Base-by-base conservation (phyloP, 129 eudicot species). In the Chrysanthemum seticuspe region DNA sequence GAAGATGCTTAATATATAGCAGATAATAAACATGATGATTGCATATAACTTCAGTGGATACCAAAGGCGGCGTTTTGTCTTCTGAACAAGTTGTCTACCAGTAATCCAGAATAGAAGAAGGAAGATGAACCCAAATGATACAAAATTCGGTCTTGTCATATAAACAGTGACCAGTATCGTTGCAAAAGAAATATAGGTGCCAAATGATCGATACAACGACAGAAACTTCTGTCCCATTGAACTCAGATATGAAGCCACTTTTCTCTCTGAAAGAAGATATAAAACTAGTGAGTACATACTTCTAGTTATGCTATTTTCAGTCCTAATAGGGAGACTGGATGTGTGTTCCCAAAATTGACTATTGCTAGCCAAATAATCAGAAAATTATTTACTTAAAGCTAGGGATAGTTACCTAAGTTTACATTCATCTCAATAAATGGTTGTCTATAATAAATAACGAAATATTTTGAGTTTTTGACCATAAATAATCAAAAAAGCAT, bases 21-120 rank as follows among this genome's bases (percentile, higher is more conserved):
- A 68, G 58, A 81, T 60, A 67, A 71, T 40, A 53, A 84, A 78
- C 73, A 78, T 76, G 13, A 72, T 6, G 63, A 84, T 74, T 10
- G 88, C 71, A 52, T 84, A 84, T 65, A 67, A 49, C 69, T 84
- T 81, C 29, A 84, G 62, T 10, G 88, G 88, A 54, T 74, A 78
- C 88, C 88, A 84, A 49, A 84, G 83, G 44, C 83, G 78, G 67
- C 85, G 78, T 81, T 79, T 84, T 58, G 88, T 78, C 52, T 84
- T 84, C 13, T 83, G 83, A 34, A 84, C 78, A 3, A 84, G 85
- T 74, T 84, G 88, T 74, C 88, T 49, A 29, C 88, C 88, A 2
- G 81, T 84, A 36, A 84, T 84, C 88, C 88, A 84, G 36, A 84
- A 77, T 5, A 84, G 74, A 34, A 80, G 83, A 44, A 84, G 83